Percentiles rank a stretch among this genome's conserved stretches.
phyloP scores from a whole-genome alignment of 495 filamentous ascomycete species.

The Neurospora hispaniola region DNA sequence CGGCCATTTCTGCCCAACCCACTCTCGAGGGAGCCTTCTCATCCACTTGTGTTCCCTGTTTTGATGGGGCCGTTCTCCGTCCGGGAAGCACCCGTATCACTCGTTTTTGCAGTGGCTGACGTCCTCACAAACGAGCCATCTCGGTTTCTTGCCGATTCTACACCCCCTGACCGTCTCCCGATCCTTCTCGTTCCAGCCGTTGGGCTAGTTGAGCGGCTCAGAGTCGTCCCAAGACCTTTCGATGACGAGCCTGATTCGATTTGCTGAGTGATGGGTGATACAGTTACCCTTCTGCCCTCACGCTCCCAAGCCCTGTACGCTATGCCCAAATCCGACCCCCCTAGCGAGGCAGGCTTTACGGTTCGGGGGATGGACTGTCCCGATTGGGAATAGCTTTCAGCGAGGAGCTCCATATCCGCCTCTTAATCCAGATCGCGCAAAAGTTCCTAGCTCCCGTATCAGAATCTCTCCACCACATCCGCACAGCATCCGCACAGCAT shows the following conservation, averaged over 20 bases:
- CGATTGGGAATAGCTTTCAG: background rate
- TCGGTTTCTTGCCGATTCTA: background rate
- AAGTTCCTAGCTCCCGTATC: background rate
- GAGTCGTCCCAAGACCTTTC: background rate
- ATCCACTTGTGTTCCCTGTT: constrained; percentile 15
- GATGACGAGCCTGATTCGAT: background rate
- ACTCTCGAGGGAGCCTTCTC: constrained; percentile 18
- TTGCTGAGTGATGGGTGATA: background rate
- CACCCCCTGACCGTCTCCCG: background rate
- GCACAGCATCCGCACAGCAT: background rate
- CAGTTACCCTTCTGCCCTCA: background rate
- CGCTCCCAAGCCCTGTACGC: background rate
- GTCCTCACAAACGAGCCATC: background rate
- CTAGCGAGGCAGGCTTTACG: background rate
- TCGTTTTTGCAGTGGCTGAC: background rate
- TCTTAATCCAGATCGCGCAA: background rate
- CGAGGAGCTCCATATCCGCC: background rate
- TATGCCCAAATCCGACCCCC: background rate
- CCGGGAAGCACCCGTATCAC: background rate
- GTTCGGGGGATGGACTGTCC: background rate
- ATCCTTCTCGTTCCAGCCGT: background rate
- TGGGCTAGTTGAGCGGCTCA: background rate
- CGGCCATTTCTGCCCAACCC: constrained; percentile 31
- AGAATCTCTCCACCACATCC: background rate
- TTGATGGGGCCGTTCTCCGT: background rate